Evolutionary conservation across 1,139 yeast species (phyloP).

Genomic region (Suhomyces atakaporum): DNA sequence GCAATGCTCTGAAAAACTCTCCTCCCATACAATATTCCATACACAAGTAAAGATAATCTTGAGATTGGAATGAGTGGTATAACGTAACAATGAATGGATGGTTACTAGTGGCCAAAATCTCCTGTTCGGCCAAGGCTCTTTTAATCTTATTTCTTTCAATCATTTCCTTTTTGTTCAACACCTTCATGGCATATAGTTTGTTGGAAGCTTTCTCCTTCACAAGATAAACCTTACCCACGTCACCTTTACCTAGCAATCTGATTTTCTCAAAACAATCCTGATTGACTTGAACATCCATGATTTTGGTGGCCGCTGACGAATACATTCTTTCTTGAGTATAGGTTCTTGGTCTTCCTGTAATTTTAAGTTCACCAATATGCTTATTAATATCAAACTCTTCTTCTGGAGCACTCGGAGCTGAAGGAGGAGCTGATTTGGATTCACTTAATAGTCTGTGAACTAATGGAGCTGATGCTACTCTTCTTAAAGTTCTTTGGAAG

Average conservation of each 20-base stretch:
- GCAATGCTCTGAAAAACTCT: conserved; percentile 94
- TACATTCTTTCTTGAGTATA: conserved; percentile 63
- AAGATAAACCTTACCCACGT: conserved; percentile 93
- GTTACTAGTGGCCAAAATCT: conserved; percentile 89
- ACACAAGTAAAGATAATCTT: conserved; percentile 88
- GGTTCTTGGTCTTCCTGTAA: conserved; percentile 51
- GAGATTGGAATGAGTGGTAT: conserved; percentile 95
- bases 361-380: conserved; percentile 57
- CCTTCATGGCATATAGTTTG: conserved; percentile 89
- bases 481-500: conserved; percentile 58
- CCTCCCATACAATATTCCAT: conserved; percentile 99
- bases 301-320: conserved; percentile 69
- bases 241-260: conserved; percentile 90
- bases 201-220: conserved; percentile 80
- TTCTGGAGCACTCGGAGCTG: conserved; percentile 13
- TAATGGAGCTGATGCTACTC: conserved; percentile 84
- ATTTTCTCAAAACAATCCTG: conserved; percentile 89
- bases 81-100: conserved; percentile 97
- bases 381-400: conserved; percentile 45
- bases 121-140: conserved; percentile 94
- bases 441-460: conserved; percentile 44
- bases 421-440: conserved; percentile 6
- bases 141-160: conserved; percentile 91
- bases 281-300: conserved; percentile 77
- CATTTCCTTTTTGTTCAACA: conserved; percentile 89